phyloP scores from a whole-genome alignment of 306 rosid genomes.

The Delonix regia region DNA sequence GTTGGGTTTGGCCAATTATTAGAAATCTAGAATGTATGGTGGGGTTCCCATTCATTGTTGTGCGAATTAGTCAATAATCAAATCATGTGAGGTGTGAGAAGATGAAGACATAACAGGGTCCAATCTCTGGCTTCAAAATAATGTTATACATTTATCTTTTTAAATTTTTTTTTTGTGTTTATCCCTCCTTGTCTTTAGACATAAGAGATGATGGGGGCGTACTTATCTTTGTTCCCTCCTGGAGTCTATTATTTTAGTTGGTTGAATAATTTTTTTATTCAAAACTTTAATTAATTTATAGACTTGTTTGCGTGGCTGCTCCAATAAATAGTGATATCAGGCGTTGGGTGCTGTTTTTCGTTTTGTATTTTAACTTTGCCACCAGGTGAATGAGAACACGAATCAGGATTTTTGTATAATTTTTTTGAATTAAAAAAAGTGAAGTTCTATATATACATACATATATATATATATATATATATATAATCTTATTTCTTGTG shows the following conservation, averaged over 20 bases:
- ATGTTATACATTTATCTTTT: no score
- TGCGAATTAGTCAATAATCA: background rate
- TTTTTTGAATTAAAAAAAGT: no score
- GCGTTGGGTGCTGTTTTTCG: background rate
- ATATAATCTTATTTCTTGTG: no score
- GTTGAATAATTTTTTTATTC: background rate
- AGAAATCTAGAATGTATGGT: background rate
- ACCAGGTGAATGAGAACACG: background rate
- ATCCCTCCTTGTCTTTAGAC: no score
- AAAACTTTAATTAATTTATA: no score
- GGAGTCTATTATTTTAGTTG: background rate
- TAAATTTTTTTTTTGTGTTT: background rate
- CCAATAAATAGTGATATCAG: no score
- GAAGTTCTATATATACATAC: no score
- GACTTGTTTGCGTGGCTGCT: background rate
- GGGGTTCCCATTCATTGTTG: conserved; percentile 3
- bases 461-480: no score
- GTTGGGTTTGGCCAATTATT: conserved; percentile 17
- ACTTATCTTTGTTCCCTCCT: background rate
- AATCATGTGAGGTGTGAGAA: background rate
- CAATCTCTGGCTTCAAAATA: no score
- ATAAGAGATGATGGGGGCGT: no score
- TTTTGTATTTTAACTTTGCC: background rate
- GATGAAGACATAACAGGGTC: background rate
- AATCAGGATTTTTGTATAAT: no score